Percentiles rank a stretch among this genome's conserved stretches.
These are phyloP conservation scores for Colletotrichum liriopes DNA, from an alignment of 2,329 filamentous ascomycete genomes.

Conservation along the genomic window DNA sequence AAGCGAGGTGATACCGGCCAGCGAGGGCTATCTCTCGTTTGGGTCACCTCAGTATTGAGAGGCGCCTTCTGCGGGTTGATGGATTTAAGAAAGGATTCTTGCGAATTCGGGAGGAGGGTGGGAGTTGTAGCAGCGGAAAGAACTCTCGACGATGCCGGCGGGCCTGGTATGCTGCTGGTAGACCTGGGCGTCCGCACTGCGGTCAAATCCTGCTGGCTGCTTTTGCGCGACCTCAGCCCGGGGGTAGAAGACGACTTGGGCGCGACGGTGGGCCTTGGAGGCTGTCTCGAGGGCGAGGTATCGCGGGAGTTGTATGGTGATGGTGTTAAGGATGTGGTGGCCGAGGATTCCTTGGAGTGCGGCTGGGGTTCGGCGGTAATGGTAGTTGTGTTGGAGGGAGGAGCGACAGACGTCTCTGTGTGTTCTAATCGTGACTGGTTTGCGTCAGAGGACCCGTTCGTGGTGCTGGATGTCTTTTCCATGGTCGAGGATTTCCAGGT, in stretches of 20 bases:
- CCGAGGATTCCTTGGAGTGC: constrained; percentile 55
- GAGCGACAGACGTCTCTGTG: constrained; percentile 44
- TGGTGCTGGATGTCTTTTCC: constrained; percentile 53
- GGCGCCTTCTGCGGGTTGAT: constrained; percentile 76
- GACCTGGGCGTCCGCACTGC: constrained; percentile 69
- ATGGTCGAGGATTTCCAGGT: constrained; percentile 51
- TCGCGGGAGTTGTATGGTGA: constrained; percentile 62
- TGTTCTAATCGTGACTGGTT: constrained; percentile 42
- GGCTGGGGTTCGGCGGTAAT: constrained; percentile 48
- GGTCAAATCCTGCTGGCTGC: constrained; percentile 75
- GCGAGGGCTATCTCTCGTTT: constrained; percentile 71
- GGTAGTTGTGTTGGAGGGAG: constrained; percentile 48
- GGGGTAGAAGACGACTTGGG: constrained; percentile 50
- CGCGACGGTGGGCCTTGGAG: constrained; percentile 53
- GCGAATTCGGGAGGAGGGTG: constrained; percentile 71
- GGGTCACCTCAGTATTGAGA: constrained; percentile 58
- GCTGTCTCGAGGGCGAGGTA: constrained; percentile 62
- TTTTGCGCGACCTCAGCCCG: constrained; percentile 73
- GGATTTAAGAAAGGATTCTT: constrained; percentile 75
- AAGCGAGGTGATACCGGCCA: constrained; percentile 86
- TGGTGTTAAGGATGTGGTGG: constrained; percentile 54
- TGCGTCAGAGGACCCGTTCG: constrained; percentile 49
- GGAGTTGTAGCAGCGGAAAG: constrained; percentile 80
- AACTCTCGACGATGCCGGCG: constrained; percentile 75
- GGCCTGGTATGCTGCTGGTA: constrained; percentile 70